These are phyloP conservation scores for Neurospora tetraspora DNA, from an alignment of 495 filamentous ascomycete genomes.

Conservation along the genomic window DNA sequence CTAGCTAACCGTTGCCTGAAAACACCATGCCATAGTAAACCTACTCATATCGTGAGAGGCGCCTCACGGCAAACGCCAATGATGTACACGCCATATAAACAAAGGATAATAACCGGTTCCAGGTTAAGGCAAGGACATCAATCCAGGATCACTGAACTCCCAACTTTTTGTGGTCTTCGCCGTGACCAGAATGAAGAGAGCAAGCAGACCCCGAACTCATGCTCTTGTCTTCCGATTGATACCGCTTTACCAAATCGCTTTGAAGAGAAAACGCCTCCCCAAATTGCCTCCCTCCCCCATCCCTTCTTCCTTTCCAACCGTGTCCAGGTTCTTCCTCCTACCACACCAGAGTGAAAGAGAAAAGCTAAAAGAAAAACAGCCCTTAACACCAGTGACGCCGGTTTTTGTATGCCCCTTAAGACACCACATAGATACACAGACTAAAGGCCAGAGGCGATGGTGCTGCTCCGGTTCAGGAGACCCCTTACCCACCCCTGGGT, in stretches of 20 bases:
- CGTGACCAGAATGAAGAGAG: not conserved
- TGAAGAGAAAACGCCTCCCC: not conserved
- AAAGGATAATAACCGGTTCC: not conserved
- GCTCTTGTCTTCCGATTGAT: not conserved
- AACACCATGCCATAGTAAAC: not conserved
- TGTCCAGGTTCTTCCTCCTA: not conserved
- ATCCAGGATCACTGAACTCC: not conserved
- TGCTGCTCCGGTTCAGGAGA: not conserved
- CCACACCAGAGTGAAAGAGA: not conserved
- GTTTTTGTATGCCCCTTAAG: slow-evolving; percentile 20
- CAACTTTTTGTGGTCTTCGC: not conserved
- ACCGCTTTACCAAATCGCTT: not conserved
- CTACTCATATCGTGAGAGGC: not conserved
- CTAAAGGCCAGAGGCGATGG: not conserved
- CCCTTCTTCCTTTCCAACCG: not conserved
- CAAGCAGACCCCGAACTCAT: not conserved
- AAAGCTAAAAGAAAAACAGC: slow-evolving; percentile 5
- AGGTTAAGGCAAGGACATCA: not conserved
- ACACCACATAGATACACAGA: slow-evolving; percentile 15
- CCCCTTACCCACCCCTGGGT: not conserved
- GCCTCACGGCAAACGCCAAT: not conserved
- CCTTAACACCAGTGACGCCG: slow-evolving; percentile 10
- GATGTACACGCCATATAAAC: not conserved
- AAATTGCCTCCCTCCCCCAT: not conserved
- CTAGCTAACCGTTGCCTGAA: not conserved